These are phyloP conservation scores for Dendrobium chrysotoxum DNA, from an alignment of 106 monocot species.

Conservation along the genomic window DNA sequence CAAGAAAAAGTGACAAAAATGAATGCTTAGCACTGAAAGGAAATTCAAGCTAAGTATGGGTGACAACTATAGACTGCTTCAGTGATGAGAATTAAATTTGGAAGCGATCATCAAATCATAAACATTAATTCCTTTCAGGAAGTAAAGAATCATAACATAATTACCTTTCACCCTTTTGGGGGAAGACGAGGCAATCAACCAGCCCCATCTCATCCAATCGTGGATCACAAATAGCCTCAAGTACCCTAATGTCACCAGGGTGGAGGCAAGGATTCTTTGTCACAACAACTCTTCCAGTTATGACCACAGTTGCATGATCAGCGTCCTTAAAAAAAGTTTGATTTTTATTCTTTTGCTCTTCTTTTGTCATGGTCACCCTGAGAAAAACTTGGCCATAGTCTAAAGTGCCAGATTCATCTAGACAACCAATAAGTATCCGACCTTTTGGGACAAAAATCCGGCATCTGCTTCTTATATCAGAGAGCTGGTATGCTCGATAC, in stretches of 20 bases:
- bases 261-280: constrained; percentile 97
- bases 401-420: constrained; percentile 71
- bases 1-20: not conserved
- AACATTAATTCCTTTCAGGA: not conserved
- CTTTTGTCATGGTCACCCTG: constrained; percentile 60
- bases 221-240: constrained; percentile 64
- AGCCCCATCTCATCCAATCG: constrained; percentile 52
- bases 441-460: constrained; percentile 86
- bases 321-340: constrained; percentile 31
- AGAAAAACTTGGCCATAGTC: constrained; percentile 81
- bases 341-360: constrained; percentile 37
- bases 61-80: not conserved
- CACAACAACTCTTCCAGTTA: constrained; percentile 73
- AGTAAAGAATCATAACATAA: not conserved
- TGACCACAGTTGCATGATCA: constrained; percentile 43
- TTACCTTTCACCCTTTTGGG: constrained; percentile 86
- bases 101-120: not conserved
- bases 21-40: not conserved
- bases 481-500: constrained; percentile 52
- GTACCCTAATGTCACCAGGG: constrained; percentile 87
- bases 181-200: constrained; percentile 85
- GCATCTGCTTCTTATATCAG: constrained; percentile 67
- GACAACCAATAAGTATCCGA: constrained; percentile 74
- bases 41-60: not conserved
- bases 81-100: not conserved